Percentiles rank a stretch among this genome's conserved stretches.
Conservation (phyloP, 306 rosid genomes). For the Abrus pulchellus region DNA sequence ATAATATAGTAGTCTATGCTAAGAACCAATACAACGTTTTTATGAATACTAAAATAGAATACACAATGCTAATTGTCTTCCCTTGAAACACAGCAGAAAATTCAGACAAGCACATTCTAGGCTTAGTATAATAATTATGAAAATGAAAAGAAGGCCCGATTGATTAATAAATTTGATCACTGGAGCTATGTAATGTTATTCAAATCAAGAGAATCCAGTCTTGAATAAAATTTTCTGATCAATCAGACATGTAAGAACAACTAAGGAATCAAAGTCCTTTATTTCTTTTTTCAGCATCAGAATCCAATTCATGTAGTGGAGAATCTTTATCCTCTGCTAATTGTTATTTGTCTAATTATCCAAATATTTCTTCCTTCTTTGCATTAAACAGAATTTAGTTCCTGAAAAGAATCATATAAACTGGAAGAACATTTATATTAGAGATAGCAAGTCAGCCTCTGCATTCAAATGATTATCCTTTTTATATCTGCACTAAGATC, state of each 20-base stretch:
- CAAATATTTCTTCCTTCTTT: conserved; percentile 2
- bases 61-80: neutral
- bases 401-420: neutral
- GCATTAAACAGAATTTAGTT: neutral
- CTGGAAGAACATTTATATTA: neutral
- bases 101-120: neutral
- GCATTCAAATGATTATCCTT: neutral
- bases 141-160: neutral
- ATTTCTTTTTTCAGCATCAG: neutral
- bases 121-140: conserved; percentile 2
- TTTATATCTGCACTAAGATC: neutral
- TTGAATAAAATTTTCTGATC: neutral
- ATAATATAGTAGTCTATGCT: conserved; percentile 14
- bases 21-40: neutral
- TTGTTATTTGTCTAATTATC: neutral
- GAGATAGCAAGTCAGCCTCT: neutral
- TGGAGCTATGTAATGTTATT: neutral
- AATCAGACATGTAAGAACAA: neutral
- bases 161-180: conserved; percentile 10
- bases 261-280: neutral
- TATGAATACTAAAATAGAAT: neutral
- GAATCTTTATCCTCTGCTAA: neutral
- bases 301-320: neutral
- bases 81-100: conserved; percentile 1
- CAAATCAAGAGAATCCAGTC: neutral